Evolutionary conservation across 768 basidiomycete genomes (phyloP).

Genomic region (Amanita fuliginea): DNA sequence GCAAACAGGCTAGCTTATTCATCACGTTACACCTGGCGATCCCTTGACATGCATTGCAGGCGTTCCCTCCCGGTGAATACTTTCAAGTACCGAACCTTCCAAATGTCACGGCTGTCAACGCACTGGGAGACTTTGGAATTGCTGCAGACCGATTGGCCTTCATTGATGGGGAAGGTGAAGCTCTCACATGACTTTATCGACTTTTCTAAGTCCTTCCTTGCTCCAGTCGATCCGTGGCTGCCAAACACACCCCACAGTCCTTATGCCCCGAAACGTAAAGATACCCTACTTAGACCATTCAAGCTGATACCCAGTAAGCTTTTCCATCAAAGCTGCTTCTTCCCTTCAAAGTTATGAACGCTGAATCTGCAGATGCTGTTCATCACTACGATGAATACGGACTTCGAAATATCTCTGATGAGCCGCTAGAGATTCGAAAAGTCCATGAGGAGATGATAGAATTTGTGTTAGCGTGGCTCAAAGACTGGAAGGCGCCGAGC

Average conservation of each 20-base stretch:
- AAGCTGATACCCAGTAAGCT: conserved; percentile 75
- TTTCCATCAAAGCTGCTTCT: background rate
- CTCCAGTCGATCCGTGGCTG: conserved; percentile 82
- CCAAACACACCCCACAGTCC: conserved; percentile 77
- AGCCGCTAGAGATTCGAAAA: conserved; percentile 68
- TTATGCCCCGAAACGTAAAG: conserved; percentile 55
- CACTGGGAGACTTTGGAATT: conserved; percentile 75
- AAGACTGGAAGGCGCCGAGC: conserved; percentile 3
- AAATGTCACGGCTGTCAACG: conserved; percentile 76
- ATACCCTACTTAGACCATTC: conserved; percentile 70
- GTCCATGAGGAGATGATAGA: conserved; percentile 74
- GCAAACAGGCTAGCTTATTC: conserved; percentile 17
- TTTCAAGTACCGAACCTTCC: conserved; percentile 64
- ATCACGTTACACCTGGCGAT: background rate
- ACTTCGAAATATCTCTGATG: conserved; percentile 41
- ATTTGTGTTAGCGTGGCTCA: conserved; percentile 72
- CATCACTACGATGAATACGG: conserved; percentile 80
- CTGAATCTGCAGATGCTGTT: conserved; percentile 38
- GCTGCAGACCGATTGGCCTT: conserved; percentile 75
- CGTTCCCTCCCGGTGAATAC: conserved; percentile 68
- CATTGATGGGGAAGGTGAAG: conserved; percentile 73
- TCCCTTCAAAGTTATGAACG: background rate
- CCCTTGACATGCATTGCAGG: conserved; percentile 24
- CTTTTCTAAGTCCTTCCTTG: background rate
- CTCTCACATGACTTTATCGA: background rate